Evolutionary conservation across 176 grass and related monocot species (phyloP).

Genomic region (Oryza rufipogon): DNA sequence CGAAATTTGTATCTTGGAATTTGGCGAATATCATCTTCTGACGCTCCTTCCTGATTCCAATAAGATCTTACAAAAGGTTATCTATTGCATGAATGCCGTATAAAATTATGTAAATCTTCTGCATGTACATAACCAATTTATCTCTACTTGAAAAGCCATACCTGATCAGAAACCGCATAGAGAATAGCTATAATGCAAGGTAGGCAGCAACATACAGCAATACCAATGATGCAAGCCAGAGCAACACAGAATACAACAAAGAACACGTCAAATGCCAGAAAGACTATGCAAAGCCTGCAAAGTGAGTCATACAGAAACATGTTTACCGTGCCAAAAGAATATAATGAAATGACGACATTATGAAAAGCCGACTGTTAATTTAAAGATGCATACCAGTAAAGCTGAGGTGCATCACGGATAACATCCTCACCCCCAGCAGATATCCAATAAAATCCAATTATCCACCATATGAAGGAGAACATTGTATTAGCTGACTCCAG

Average conservation of each 20-base stretch:
- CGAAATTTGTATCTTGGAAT: slow-evolving; percentile 81
- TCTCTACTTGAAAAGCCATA: slow-evolving; percentile 43
- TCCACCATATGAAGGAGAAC: slow-evolving; percentile 94
- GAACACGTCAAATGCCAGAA: slow-evolving; percentile 92
- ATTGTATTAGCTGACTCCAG: slow-evolving; percentile 88
- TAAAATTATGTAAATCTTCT: not conserved
- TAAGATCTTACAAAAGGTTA: slow-evolving; percentile 19
- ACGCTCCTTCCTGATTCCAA: slow-evolving; percentile 83
- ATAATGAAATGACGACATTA: slow-evolving; percentile 13
- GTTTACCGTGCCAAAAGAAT: slow-evolving; percentile 16
- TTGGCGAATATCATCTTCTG: slow-evolving; percentile 83
- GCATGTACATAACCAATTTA: not conserved
- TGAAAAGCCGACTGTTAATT: not conserved
- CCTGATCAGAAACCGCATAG: slow-evolving; percentile 89
- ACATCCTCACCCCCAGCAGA: slow-evolving; percentile 76
- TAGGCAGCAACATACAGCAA: slow-evolving; percentile 94
- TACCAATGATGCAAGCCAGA: slow-evolving; percentile 89
- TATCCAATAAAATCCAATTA: slow-evolving; percentile 94
- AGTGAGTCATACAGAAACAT: slow-evolving; percentile 22
- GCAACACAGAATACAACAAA: slow-evolving; percentile 94
- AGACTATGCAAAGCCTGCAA: slow-evolving; percentile 88
- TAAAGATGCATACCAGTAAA: slow-evolving; percentile 66
- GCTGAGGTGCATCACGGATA: slow-evolving; percentile 64
- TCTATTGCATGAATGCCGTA: slow-evolving; percentile 9
- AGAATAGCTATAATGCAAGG: slow-evolving; percentile 96